These are phyloP conservation scores for Schwanniomyces sp. DNA, from an alignment of 805 yeast genomes.

Conservation along the genomic window DNA sequence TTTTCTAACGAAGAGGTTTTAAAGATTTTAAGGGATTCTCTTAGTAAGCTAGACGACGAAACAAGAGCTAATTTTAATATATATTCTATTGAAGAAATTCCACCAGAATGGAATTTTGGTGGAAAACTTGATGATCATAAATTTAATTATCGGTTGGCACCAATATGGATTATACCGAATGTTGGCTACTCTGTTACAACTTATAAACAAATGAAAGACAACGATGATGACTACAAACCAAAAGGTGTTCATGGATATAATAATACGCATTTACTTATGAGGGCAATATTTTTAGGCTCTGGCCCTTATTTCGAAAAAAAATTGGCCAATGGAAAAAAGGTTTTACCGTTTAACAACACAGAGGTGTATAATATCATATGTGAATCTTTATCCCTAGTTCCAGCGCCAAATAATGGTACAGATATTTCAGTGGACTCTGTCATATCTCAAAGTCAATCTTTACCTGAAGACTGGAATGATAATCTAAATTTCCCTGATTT, in stretches of 20 bases:
- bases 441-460: constrained; percentile 18
- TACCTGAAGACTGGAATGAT: constrained; percentile 51
- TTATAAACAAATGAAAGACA: constrained; percentile 50
- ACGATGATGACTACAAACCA: constrained; percentile 53
- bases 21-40: constrained; percentile 37
- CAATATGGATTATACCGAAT: constrained; percentile 81
- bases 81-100: constrained; percentile 55
- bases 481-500: constrained; percentile 49
- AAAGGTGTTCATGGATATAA: constrained; percentile 86
- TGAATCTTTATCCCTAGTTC: constrained; percentile 51
- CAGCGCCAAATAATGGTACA: constrained; percentile 64
- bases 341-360: constrained; percentile 67
- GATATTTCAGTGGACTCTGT: constrained; percentile 5
- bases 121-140: constrained; percentile 24
- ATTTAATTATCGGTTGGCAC: constrained; percentile 69
- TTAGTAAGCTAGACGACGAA: constrained; percentile 18
- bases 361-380: constrained; percentile 77
- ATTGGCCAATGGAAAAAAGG: constrained; percentile 25
- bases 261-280: constrained; percentile 74
- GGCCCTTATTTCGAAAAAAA: constrained; percentile 72
- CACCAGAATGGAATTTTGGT: constrained; percentile 58
- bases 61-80: constrained; percentile 39
- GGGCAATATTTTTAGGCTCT: constrained; percentile 73
- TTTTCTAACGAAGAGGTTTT: constrained; percentile 45
- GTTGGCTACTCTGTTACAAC: constrained; percentile 79